Conservation (phyloP, 2,329 filamentous ascomycete species). For the Trichoderma sp. region DNA sequence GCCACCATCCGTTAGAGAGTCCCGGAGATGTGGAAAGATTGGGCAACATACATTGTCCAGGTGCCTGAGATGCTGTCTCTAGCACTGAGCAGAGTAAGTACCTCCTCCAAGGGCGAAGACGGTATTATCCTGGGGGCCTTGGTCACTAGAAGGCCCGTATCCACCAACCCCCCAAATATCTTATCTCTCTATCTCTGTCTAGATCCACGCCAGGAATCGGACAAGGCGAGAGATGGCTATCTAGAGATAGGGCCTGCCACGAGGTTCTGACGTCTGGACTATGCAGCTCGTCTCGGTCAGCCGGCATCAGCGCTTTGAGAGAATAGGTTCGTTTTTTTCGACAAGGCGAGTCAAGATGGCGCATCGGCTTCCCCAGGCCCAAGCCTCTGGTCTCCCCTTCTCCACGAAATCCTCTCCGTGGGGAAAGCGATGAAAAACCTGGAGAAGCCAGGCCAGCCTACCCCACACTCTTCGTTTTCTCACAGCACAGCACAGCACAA, state of each 20-base stretch:
- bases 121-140: not conserved
- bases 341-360: not conserved
- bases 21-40: constrained; percentile 24
- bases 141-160: constrained; percentile 5
- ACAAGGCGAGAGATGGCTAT: not conserved
- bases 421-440: constrained; percentile 13
- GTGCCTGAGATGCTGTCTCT: not conserved
- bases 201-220: constrained; percentile 10
- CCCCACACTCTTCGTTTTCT: constrained; percentile 20
- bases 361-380: not conserved
- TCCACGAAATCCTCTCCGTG: constrained; percentile 21
- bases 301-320: not conserved
- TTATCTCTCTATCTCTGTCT: constrained; percentile 9
- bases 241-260: not conserved
- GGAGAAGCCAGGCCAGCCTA: not conserved
- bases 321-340: not conserved
- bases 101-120: not conserved
- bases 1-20: not conserved
- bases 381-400: not conserved
- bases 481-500: no score
- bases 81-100: not conserved
- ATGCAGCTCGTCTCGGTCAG: not conserved
- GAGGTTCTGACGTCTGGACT: not conserved
- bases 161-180: constrained; percentile 22
- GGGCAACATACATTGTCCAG: not conserved